Evolutionary conservation across 2,329 filamentous ascomycete genomes (phyloP), one percentile per base, ranked within the genome.

Genomic region (Diaporthe ampelina): DNA sequence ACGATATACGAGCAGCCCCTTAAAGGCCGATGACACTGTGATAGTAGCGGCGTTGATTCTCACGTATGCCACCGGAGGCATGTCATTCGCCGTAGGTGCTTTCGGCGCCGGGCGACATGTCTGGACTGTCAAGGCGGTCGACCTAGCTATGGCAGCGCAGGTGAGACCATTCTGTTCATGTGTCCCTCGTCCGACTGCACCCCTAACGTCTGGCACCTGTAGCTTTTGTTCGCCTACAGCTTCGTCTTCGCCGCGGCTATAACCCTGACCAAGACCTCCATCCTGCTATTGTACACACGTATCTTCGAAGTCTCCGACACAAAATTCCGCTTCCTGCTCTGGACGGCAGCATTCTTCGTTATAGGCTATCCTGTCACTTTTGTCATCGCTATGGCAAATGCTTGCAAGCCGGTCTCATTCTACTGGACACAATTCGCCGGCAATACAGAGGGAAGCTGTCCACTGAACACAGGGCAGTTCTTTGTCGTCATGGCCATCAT

Each of bases 401-500:
- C 68, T 8, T 76, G 75, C 57, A 58, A 59, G 19, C 72, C 75
- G 4, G 17, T 76, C 15, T 57, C 72, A 6, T 76, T 74, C 52
- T 76, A 76, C 57, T 76, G 75, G 75, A 61, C 76, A 35, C 69
- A 76, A 15, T 76, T 76, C 43, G 17, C 67, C 7, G 75, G 75
- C 1, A 65, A 58, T n/a, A 59, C 35, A 11, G 57, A 59, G 19
- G 57, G 57, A 26, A 21, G 35, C n/a, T 59, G 57, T 21, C 57
- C 35, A 59, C 3, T 59, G 10, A 59, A 59, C 6, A 59, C 57
- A 5, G 57, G 57, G 9, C 35, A 40, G 2, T 40, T 59, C n/a
- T 59, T 59, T 7, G 57, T 59, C 0, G n/a, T 40, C n/a, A 59
- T 59, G 57, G 57, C 57, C 11, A 59, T 59, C 57, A 59, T 59